A percentile compares a stretch with the other conserved stretches of the same genome.
phyloP scores from a whole-genome alignment of 345 rosid genomes.

The Nasturtium officinale region DNA sequence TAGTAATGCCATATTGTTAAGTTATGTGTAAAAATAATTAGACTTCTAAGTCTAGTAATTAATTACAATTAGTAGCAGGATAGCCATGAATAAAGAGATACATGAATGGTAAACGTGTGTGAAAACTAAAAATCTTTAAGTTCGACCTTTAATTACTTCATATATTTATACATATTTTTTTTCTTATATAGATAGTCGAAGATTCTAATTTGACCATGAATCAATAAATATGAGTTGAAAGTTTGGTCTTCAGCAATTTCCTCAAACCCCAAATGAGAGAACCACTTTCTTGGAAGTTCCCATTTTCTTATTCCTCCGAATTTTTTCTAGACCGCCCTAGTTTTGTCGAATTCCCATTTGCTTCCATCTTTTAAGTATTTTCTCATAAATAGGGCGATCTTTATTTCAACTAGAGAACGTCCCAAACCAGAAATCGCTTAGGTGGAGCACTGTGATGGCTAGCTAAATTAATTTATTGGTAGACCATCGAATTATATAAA shows the following conservation, averaged over 20 bases:
- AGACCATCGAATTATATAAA: background rate
- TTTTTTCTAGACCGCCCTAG: background rate
- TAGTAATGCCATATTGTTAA: background rate
- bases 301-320: background rate
- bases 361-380: no score
- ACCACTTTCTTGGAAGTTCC: slow-evolving; percentile 24
- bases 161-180: no score
- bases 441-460: background rate
- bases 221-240: slow-evolving; percentile 3
- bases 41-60: background rate
- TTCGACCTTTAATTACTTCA: background rate
- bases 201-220: slow-evolving; percentile 19
- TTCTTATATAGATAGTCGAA: background rate
- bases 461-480: background rate
- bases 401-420: background rate
- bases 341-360: background rate
- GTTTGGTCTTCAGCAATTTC: background rate
- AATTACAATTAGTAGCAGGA: background rate
- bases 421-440: background rate
- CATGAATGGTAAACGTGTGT: background rate
- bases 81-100: background rate
- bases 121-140: background rate
- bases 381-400: background rate
- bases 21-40: background rate
- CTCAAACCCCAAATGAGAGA: background rate